Evolutionary conservation across 2,329 filamentous ascomycete genomes (phyloP).

Genomic region (Botrytis aclada): DNA sequence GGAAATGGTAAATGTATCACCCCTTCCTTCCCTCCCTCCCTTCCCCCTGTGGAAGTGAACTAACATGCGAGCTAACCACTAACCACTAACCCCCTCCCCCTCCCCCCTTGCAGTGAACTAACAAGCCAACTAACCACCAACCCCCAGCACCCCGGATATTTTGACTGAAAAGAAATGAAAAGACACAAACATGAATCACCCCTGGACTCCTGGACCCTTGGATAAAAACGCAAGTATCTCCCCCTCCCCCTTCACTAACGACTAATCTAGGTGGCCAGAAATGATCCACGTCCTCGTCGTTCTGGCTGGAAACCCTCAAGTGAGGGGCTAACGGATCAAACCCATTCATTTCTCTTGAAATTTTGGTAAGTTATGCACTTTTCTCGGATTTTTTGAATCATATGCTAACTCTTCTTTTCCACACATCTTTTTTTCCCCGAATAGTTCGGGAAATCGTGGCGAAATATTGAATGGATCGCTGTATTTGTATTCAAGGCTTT

Average conservation of each 20-base stretch:
- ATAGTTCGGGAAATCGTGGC: not conserved
- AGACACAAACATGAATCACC: not conserved
- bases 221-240: not conserved
- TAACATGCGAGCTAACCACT: not conserved
- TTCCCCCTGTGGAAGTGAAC: not conserved
- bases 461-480: not conserved
- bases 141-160: not conserved
- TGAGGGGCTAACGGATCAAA: conserved; percentile 8
- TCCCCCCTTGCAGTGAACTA: not conserved
- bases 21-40: too few species aligned
- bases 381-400: not conserved
- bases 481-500: accelerated
- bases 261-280: conserved; percentile 2
- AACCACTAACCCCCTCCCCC: not conserved
- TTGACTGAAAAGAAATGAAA: not conserved
- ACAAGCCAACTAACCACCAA: not conserved
- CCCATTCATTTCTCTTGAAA: too few species aligned
- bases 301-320: conserved; percentile 15
- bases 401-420: not conserved
- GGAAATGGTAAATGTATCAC: not conserved
- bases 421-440: not conserved
- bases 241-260: not conserved
- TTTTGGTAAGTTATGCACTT: not conserved
- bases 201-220: not conserved
- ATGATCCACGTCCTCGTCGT: conserved; percentile 12